Evolutionary conservation across 1,284 basidiomycete genomes (phyloP).

Genomic region (Leccinum subatratum): DNA sequence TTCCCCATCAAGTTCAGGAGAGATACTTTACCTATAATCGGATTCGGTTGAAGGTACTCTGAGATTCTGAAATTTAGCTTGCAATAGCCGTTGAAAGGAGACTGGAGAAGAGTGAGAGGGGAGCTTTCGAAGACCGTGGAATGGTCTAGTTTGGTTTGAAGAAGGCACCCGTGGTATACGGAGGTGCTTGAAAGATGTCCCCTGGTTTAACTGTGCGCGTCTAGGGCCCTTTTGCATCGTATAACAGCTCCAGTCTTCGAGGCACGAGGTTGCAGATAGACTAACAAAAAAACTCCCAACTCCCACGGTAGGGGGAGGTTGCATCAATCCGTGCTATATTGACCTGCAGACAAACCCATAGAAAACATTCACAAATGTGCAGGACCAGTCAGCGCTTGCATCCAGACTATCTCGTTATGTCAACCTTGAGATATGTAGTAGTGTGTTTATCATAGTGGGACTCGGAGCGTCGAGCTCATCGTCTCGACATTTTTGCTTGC

Average conservation of each 20-base stretch:
- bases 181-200: background rate
- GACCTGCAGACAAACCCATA: no score
- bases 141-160: background rate
- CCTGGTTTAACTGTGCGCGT: background rate
- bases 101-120: background rate
- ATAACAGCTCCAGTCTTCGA: background rate
- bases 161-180: background rate
- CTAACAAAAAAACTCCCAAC: no score
- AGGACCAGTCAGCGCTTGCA: no score
- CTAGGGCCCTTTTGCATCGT: background rate
- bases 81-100: background rate
- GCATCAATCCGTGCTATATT: no score
- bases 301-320: no score
- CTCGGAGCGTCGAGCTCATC: no score
- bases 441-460: no score
- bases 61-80: background rate
- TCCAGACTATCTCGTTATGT: no score
- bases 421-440: no score
- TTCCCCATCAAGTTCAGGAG: background rate
- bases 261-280: background rate
- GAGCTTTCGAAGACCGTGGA: background rate
- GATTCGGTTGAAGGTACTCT: background rate
- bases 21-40: background rate
- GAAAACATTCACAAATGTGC: no score
- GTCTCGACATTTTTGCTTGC: no score